Base-by-base conservation (phyloP, 805 yeast species). In the Nakazawaea ernobii region DNA sequence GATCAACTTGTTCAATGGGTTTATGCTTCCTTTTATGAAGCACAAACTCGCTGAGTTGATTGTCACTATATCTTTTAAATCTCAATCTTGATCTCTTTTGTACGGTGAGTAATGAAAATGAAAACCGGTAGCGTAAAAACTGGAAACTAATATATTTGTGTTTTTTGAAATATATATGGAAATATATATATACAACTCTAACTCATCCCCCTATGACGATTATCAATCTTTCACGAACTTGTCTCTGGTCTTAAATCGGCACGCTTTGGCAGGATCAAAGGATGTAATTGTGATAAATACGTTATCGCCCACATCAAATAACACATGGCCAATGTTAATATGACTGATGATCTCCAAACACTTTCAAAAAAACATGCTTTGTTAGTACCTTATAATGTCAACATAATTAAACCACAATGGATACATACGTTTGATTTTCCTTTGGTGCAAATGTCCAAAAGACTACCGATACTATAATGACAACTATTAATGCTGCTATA, bases 281-380 rank as follows among this genome's bases (percentile, higher is more conserved):
- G 97, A 66, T 91, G 97, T 50, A 91, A 71, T 63, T 91, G 97
- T 49, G 81, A 75, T 54, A 90, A 71, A 61, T 89, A 90, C 7
- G 97, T 90, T 59, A 90, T 82, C 30, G 97, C 97, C 95, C 95
- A 86, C 91, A 86, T 83, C 60, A 86, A 70, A 63, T 75, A 86
- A 69, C 86, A 82, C 91, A 86, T 82, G 20, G 88, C 75, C 55
- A 86, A 63, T 8, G 87, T 75, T 53, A 86, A 70, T 43, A 82
- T 79, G 36, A 66, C 82, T 20, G 88, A 81, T 54, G 86, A 80
- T 68, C 90, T 76, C 88, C 89, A 79, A 46, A 79, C 84, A 38
- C 80, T 75, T 41, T 15, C 29, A 32, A 44, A 29, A 39, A 20
- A 20, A 45, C 33, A 4, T 6, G 4, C 15, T n/a, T n/a, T 13